Evolutionary conservation across 257 asterid genomes (phyloP).

Genomic region (Avicennia marina): DNA sequence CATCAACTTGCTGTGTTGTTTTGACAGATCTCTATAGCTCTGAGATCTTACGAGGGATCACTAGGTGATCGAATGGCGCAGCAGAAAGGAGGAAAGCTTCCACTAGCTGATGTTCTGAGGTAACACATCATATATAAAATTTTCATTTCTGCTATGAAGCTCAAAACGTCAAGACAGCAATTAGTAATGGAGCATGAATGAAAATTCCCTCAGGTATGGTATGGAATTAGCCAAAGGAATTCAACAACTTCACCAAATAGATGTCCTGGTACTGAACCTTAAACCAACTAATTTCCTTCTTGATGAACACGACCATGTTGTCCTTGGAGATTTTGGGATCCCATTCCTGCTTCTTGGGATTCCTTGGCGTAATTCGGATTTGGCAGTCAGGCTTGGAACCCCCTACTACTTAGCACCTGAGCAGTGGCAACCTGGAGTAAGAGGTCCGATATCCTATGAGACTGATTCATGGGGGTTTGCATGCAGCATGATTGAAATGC

Average conservation of each 20-base stretch:
- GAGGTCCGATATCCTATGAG: slow-evolving; percentile 64
- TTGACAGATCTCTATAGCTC: slow-evolving; percentile 50
- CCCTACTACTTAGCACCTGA: slow-evolving; percentile 75
- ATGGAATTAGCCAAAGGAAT: slow-evolving; percentile 46
- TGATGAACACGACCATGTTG: slow-evolving; percentile 35
- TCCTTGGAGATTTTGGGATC: slow-evolving; percentile 63
- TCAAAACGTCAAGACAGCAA: not conserved
- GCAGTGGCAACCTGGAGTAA: slow-evolving; percentile 65
- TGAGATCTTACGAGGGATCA: slow-evolving; percentile 57
- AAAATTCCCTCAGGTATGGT: slow-evolving; percentile 40
- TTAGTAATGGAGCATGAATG: slow-evolving; percentile 11
- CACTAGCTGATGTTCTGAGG: slow-evolving; percentile 53
- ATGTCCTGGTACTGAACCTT: slow-evolving; percentile 47
- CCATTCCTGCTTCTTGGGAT: slow-evolving; percentile 53
- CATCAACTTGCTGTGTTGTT: slow-evolving; percentile 3
- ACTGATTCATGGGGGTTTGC: slow-evolving; percentile 77
- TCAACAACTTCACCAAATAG: slow-evolving; percentile 50
- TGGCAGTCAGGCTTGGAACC: slow-evolving; percentile 45
- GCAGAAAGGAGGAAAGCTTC: slow-evolving; percentile 54
- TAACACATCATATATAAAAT: not conserved
- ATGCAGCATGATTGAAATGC: slow-evolving; percentile 59
- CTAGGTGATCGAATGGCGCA: slow-evolving; percentile 49
- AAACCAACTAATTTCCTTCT: slow-evolving; percentile 67
- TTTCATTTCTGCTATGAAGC: not conserved
- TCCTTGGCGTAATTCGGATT: slow-evolving; percentile 30